These are phyloP conservation scores for Penicillium sp. DNA, from an alignment of 2,329 filamentous ascomycete species.

Conservation along the genomic window DNA sequence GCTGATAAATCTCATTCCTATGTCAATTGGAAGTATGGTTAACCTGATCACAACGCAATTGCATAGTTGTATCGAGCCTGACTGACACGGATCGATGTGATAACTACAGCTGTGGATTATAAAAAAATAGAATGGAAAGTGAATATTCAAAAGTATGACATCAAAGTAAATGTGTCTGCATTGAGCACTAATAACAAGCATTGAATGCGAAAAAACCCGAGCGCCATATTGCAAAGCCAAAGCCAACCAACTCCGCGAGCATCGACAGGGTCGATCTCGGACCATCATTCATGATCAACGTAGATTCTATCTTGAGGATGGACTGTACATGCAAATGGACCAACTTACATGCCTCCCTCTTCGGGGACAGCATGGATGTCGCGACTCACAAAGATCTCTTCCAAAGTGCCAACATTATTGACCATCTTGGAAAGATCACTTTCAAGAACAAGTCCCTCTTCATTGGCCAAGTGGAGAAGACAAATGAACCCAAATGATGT, in stretches of 20 bases:
- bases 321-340: conserved; percentile 17
- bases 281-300: conserved; percentile 20
- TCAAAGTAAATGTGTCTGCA: background rate
- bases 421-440: conserved; percentile 43
- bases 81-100: no score
- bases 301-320: conserved; percentile 7
- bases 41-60: no score
- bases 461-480: conserved; percentile 82
- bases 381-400: conserved; percentile 43
- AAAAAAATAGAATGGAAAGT: no score
- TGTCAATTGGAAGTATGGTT: no score
- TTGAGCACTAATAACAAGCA: background rate
- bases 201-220: background rate
- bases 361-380: conserved; percentile 39
- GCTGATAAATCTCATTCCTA: no score
- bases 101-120: no score
- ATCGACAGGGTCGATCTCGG: conserved; percentile 14
- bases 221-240: conserved; percentile 18
- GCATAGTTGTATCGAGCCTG: no score
- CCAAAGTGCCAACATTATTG: conserved; percentile 30
- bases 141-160: no score
- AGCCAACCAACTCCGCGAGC: conserved; percentile 18
- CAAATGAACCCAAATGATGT: conserved; percentile 93
- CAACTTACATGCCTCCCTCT: conserved; percentile 27
- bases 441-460: conserved; percentile 77